These are phyloP conservation scores for Pneumocystis canis DNA, from an alignment of 1,139 yeast genomes.

Conservation along the genomic window DNA sequence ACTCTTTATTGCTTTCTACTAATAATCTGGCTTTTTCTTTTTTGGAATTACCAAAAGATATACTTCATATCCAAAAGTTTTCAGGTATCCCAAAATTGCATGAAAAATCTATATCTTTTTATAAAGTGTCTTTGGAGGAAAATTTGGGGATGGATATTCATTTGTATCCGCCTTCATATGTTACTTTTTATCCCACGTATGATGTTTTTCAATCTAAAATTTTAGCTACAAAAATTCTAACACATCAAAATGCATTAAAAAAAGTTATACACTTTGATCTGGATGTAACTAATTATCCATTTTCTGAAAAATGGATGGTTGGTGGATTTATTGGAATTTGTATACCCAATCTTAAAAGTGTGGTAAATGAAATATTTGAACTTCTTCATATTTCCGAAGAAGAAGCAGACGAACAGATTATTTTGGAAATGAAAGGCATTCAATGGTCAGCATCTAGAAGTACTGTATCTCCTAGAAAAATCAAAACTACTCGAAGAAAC, in stretches of 20 bases:
- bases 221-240: slow-evolving; percentile 15
- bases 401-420: slow-evolving; percentile 10
- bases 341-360: slow-evolving; percentile 16
- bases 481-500: slow-evolving; percentile 16
- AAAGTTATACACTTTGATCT: slow-evolving; percentile 19
- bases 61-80: not conserved
- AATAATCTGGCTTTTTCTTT: not conserved
- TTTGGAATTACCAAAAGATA: not conserved
- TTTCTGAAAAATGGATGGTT: slow-evolving; percentile 18
- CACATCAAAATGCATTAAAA: slow-evolving; percentile 18
- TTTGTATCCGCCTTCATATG: slow-evolving; percentile 15
- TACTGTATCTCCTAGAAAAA: slow-evolving; percentile 16
- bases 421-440: slow-evolving; percentile 16
- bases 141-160: not conserved
- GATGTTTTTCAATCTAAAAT: slow-evolving; percentile 17
- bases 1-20: not conserved
- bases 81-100: not conserved
- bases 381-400: slow-evolving; percentile 11
- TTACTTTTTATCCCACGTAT: slow-evolving; percentile 19
- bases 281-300: slow-evolving; percentile 19
- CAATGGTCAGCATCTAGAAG: slow-evolving; percentile 22
- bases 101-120: not conserved
- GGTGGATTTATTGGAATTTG: slow-evolving; percentile 21
- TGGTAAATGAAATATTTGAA: slow-evolving; percentile 16
- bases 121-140: not conserved